A percentile compares a stretch with the other conserved stretches of the same genome.
Conservation (phyloP, 192 early-diverging fungal genomes). For the Podila clonocystis region DNA sequence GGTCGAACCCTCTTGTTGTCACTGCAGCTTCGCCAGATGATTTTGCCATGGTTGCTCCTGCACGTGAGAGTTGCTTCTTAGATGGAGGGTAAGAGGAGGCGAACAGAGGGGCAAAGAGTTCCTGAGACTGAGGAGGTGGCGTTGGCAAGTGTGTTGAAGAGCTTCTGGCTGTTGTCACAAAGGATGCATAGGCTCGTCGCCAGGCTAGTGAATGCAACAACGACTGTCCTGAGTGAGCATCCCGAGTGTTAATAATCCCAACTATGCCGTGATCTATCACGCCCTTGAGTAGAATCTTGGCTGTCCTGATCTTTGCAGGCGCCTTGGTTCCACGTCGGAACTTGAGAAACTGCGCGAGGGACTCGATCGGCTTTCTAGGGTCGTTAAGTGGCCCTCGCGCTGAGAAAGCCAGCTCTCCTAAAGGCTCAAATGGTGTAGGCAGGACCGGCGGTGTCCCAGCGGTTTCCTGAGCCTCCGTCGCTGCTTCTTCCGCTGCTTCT, state of each 20-base stretch:
- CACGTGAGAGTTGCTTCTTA: background rate
- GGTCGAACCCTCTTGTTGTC: background rate
- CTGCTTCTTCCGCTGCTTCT: constrained; percentile 18
- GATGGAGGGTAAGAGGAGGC: background rate
- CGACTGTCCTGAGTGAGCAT: constrained; percentile 20
- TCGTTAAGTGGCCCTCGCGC: constrained; percentile 1
- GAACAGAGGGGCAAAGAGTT: background rate
- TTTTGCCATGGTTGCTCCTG: background rate
- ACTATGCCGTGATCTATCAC: constrained; percentile 27
- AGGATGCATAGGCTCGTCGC: constrained; percentile 15
- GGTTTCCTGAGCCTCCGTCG: background rate
- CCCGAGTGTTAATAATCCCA: constrained; percentile 37
- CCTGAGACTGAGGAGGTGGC: constrained; percentile 8
- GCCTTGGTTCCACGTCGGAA: background rate
- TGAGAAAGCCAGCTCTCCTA: background rate
- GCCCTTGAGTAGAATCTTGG: constrained; percentile 25
- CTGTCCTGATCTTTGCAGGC: constrained; percentile 12
- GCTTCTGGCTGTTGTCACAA: constrained; percentile 7
- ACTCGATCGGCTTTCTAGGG: constrained; percentile 10
- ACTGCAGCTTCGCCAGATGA: background rate
- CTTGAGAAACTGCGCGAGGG: constrained; percentile 8
- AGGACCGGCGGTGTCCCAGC: background rate
- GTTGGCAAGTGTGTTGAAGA: constrained; percentile 9
- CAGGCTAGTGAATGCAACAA: constrained; percentile 28
- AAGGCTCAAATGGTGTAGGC: background rate